Base-by-base conservation (phyloP, 305 asterid genomes). In the Petunia hybrid region DNA sequence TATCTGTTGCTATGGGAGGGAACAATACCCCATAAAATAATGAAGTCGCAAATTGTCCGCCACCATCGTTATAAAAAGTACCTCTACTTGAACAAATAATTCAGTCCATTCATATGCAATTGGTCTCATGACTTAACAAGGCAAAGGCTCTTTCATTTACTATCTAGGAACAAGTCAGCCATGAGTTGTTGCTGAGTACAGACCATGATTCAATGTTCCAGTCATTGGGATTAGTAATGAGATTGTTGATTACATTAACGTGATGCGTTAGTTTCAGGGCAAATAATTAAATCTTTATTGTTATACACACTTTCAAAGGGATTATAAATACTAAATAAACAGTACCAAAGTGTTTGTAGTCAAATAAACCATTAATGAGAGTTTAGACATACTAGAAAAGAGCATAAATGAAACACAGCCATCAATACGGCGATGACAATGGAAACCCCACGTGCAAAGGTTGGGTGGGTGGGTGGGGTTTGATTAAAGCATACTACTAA, bases 401-500 rank as follows among this genome's bases (percentile, higher is more conserved):
- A 43, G 8, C 51, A 7, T 62, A 77, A 61, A 77, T 59, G 42
- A 63, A 16, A 77, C 81, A 10, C 82, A 48, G 6, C 51, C 82
- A 51, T 79, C 77, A 51, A 79, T 38, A 65, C 82, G 76, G 76
- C 82, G 66, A 38, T 39, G 46, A 6, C 48, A 46, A 38, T 12
- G 77, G 82, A 53, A 65, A 31, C 40, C 73, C 45, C 66, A 62
- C 55, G 82, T 79, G 82, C 46, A 43, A 22, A 75, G 31, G 45
- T 0, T 2, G 59, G 59, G 16, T 8, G 59, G 77, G 59, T 51
- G 42, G 40, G 22, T 22, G 61, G 61, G 59, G 31, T 71, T 2
- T 71, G 5, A 31, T 46, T 46, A 3, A 71, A 46, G 77, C 31
- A 46, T 13, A 73, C 31, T 22, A 73, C 48, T 3, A 9, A 53